Evolutionary conservation across 805 yeast species (phyloP).

Genomic region (Wickerhamomyces pijperi): DNA sequence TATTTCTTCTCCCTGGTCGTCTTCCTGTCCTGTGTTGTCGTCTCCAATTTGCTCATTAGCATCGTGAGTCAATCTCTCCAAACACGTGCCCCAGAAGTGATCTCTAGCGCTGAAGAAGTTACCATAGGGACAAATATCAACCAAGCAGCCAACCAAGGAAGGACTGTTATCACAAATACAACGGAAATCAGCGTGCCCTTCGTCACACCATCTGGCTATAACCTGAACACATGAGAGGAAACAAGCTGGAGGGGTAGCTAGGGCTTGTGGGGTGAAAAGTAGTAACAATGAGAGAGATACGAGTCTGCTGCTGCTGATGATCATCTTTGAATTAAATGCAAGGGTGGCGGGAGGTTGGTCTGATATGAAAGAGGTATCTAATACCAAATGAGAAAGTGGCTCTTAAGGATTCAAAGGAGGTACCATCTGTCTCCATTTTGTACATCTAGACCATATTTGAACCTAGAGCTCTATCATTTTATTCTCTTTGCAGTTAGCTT

Average conservation of each 20-base stretch:
- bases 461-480: too few species aligned
- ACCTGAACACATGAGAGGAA: slow-evolving; percentile 31
- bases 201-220: slow-evolving; percentile 24
- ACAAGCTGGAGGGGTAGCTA: slow-evolving; percentile 42
- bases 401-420: too few species aligned
- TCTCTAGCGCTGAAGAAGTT: slow-evolving; percentile 32
- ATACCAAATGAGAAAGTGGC: too few species aligned
- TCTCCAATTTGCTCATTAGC: not conserved
- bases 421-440: too few species aligned
- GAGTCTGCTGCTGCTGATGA: too few species aligned
- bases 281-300: not conserved
- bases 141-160: slow-evolving; percentile 31
- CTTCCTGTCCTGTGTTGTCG: not conserved
- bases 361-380: too few species aligned
- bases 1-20: not conserved
- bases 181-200: slow-evolving; percentile 23
- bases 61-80: slow-evolving; percentile 12
- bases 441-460: too few species aligned
- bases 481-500: too few species aligned
- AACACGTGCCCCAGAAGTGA: slow-evolving; percentile 37
- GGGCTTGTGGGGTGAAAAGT: not conserved
- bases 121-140: slow-evolving; percentile 34
- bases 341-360: too few species aligned
- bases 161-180: slow-evolving; percentile 30
- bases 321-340: too few species aligned